A percentile compares a stretch with the other conserved stretches of the same genome.
Evolutionary conservation across 106 monocot genomes (phyloP).

Genomic region (Dactylorhiza incarnata): DNA sequence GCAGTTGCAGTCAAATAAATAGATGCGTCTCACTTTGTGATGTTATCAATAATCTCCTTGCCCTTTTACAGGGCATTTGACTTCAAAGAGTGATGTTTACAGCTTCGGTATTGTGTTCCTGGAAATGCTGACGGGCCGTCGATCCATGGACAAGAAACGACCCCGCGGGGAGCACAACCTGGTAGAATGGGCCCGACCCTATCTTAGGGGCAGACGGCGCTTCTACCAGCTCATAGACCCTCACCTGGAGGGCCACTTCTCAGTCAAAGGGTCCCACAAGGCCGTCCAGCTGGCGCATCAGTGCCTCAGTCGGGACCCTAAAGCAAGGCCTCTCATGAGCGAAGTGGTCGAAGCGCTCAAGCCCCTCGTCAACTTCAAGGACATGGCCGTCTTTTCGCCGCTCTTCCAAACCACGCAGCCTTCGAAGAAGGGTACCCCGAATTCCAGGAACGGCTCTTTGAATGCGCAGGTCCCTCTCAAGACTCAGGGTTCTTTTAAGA

Average conservation of each 20-base stretch:
- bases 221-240: constrained; percentile 25
- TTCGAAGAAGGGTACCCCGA: constrained; percentile 19
- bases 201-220: constrained; percentile 18
- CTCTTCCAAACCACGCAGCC: constrained; percentile 28
- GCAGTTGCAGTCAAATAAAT: not conserved
- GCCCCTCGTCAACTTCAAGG: constrained; percentile 36
- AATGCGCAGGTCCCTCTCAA: constrained; percentile 5
- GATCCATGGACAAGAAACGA: constrained; percentile 29
- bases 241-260: constrained; percentile 24
- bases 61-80: constrained; percentile 15
- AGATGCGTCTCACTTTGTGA: not conserved
- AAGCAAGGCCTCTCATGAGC: constrained; percentile 39
- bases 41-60: not conserved
- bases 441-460: constrained; percentile 21
- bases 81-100: constrained; percentile 29
- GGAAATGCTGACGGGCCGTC: constrained; percentile 23
- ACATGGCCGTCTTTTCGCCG: constrained; percentile 37
- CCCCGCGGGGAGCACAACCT: constrained; percentile 21
- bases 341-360: constrained; percentile 36
- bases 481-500: constrained; percentile 32
- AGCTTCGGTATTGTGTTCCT: constrained; percentile 26
- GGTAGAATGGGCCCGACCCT: constrained; percentile 23
- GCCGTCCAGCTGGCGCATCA: constrained; percentile 29
- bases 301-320: constrained; percentile 39
- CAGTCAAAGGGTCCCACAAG: constrained; percentile 32